Evolutionary conservation across 2,329 filamentous ascomycete genomes (phyloP), one percentile per base, ranked within the genome.

Genomic region (Daldinia sp.): DNA sequence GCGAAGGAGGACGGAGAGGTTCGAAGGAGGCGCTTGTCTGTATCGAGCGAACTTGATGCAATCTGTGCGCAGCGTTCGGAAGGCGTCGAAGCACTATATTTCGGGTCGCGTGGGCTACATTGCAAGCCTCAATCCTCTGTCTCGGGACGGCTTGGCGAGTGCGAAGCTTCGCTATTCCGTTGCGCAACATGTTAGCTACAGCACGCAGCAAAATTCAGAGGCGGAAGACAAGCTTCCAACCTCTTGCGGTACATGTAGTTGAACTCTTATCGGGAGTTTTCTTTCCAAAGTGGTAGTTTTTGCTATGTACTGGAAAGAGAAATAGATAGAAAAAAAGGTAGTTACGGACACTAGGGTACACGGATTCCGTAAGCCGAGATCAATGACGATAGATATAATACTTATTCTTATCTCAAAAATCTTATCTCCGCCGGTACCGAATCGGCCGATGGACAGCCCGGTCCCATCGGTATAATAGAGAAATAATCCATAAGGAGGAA

Each of bases 1-100:
- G 94, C 3, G 91, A 87, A 0, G 93, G 93, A 4, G 94, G 94
- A 0, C 86, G 83, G 70, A 93, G 85, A 11, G 88, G 86, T 66
- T 88, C 82, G 74, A 88, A 92, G 62, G 81, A 80, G 32, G 77
- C 74, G 39, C 66, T 57, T 13, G 70, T 66, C 48, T 72, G 77
- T 41, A 68, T 41, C 53, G 74, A 60, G 39, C 68, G 68, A 15
- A 10, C 8, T 13, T 63, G 63, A 10, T 10, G 27, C 13, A 54
- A 32, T 15, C 34, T 15, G 8, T 25, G 50, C 34, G 50, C 19
- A 39, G 3, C 21, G 15, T 39, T 41, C 25, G 23, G 35, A 27
- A 25, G 23, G 13, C 21, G 15, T 25, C 47, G 43, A 15, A 45
- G 53, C 50, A n/a, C 30, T 39, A 61, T 23, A 37, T 11, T 39